Evolutionary conservation across 1,139 yeast genomes (phyloP).

Genomic region (Debaryomyces fabryi): DNA sequence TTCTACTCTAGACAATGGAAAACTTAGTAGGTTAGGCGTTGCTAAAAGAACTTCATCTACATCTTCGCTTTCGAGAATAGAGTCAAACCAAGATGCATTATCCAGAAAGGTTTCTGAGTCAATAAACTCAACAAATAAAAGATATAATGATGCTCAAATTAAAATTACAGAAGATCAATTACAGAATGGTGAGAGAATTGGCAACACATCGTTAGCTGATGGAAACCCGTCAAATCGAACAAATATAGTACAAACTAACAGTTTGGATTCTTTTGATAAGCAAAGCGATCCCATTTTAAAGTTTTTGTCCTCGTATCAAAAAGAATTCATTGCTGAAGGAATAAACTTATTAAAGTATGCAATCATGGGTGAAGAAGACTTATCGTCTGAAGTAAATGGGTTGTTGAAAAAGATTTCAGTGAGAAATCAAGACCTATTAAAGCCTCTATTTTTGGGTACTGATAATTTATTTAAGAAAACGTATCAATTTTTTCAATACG

Average conservation of each 20-base stretch:
- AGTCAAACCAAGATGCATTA: slow-evolving; percentile 1
- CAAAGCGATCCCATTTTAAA: slow-evolving; percentile 39
- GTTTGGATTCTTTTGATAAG: slow-evolving; percentile 22
- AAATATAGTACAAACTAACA: not conserved
- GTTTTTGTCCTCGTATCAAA: slow-evolving; percentile 36
- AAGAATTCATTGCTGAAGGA: slow-evolving; percentile 36
- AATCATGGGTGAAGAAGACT: slow-evolving; percentile 39
- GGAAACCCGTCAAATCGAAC: not conserved
- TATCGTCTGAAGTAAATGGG: slow-evolving; percentile 27
- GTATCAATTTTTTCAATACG: slow-evolving; percentile 28
- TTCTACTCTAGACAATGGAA: not conserved
- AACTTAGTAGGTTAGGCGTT: slow-evolving; percentile 4
- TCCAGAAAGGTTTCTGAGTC: not conserved
- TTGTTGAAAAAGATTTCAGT: slow-evolving; percentile 32
- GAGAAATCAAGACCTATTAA: slow-evolving; percentile 30
- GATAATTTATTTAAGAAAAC: slow-evolving; percentile 30
- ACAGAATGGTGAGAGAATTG: not conserved
- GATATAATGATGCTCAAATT: not conserved
- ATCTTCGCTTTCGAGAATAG: slow-evolving; percentile 5
- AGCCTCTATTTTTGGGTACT: slow-evolving; percentile 32
- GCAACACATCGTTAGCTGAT: not conserved
- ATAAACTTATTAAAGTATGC: slow-evolving; percentile 42
- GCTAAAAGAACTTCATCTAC: slow-evolving; percentile 13
- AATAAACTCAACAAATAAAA: not conserved
- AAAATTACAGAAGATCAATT: not conserved